Conservation (phyloP, 1,284 basidiomycete species). For the Austropuccinia psidii region DNA sequence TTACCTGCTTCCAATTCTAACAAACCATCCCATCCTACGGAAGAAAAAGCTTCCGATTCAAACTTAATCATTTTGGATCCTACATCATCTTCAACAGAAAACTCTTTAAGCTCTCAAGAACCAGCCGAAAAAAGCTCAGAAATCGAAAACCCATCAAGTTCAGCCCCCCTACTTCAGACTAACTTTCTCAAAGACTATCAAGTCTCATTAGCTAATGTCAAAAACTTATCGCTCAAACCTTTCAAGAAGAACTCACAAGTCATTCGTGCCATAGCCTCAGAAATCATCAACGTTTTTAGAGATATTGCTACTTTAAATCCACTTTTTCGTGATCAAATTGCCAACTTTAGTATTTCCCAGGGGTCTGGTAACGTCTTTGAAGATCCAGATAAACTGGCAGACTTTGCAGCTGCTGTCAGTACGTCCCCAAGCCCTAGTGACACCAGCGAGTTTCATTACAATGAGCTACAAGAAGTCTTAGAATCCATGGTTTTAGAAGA, state of each 20-base stretch:
- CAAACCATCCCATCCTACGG: constrained; percentile 10
- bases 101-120: not conserved
- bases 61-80: not conserved
- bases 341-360: constrained; percentile 92
- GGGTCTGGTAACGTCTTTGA: constrained; percentile 96
- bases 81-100: not conserved
- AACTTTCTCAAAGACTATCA: constrained; percentile 83
- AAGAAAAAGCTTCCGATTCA: constrained; percentile 16
- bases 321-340: constrained; percentile 95
- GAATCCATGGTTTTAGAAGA: constrained; percentile 82
- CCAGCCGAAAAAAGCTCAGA: not conserved
- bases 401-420: constrained; percentile 94
- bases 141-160: constrained; percentile 2
- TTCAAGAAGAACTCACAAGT: constrained; percentile 91
- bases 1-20: constrained; percentile 22
- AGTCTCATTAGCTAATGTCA: constrained; percentile 83
- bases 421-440: constrained; percentile 63
- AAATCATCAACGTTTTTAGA: constrained; percentile 96
- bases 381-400: constrained; percentile 94
- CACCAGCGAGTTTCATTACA: constrained; percentile 14
- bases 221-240: constrained; percentile 67
- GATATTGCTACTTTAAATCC: constrained; percentile 96
- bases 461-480: constrained; percentile 74
- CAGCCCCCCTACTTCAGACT: constrained; percentile 63
- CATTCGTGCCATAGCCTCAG: constrained; percentile 89